These are phyloP conservation scores for Fusarium scirpi DNA, from an alignment of 2,329 filamentous ascomycete genomes.

Conservation along the genomic window DNA sequence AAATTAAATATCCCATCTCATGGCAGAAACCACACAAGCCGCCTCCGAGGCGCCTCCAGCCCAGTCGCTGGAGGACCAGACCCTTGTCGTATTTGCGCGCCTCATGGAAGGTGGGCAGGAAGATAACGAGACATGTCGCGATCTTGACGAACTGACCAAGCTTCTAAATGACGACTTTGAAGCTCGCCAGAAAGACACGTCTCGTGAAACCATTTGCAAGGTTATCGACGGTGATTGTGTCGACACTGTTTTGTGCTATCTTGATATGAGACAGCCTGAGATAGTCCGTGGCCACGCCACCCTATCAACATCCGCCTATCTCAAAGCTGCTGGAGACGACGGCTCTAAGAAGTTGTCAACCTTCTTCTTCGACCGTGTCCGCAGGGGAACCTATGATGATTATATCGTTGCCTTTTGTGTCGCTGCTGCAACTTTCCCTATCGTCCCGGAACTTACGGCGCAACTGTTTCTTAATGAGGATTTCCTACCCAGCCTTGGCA, in stretches of 20 bases:
- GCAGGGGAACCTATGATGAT: conserved; percentile 84
- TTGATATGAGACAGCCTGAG: conserved; percentile 84
- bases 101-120: conserved; percentile 93
- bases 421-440: conserved; percentile 87
- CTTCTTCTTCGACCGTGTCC: conserved; percentile 79
- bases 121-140: conserved; percentile 74
- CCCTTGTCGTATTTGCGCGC: conserved; percentile 83
- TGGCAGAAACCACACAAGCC: conserved; percentile 50
- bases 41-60: conserved; percentile 50
- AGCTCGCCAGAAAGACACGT: conserved; percentile 57
- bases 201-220: conserved; percentile 63
- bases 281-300: conserved; percentile 84
- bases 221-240: conserved; percentile 80
- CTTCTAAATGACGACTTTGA: conserved; percentile 68
- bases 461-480: conserved; percentile 88
- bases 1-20: conserved; percentile 32
- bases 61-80: conserved; percentile 68
- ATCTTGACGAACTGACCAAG: conserved; percentile 69
- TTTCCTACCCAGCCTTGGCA: conserved; percentile 81
- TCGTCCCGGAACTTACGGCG: conserved; percentile 80
- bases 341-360: conserved; percentile 77
- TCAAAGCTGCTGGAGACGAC: conserved; percentile 79
- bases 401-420: conserved; percentile 93
- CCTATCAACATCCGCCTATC: conserved; percentile 83
- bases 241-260: conserved; percentile 85